Conservation (phyloP, 768 basidiomycete genomes). For the Suillus bovinus region DNA sequence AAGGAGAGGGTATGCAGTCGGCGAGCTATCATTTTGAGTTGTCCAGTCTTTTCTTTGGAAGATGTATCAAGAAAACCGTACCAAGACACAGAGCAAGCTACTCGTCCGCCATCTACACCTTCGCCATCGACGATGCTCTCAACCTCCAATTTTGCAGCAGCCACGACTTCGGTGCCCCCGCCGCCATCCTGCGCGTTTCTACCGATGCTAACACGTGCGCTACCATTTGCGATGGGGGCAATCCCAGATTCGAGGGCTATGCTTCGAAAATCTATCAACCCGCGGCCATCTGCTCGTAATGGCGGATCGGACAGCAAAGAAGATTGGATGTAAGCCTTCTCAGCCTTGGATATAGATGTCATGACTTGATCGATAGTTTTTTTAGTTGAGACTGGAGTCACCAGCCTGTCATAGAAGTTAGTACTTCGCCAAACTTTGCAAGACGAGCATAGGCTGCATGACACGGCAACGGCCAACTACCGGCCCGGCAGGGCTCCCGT, state of each 20-base stretch:
- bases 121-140: conserved; percentile 49
- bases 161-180: conserved; percentile 79
- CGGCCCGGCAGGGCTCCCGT: too few relatives aligned
- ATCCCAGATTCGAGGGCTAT: conserved; percentile 77
- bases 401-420: conserved; percentile 1
- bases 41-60: conserved; percentile 4
- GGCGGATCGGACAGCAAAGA: conserved; percentile 61
- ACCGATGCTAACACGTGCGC: conserved; percentile 75
- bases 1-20: conserved; percentile 75
- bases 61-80: conserved; percentile 40
- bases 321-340: conserved; percentile 72
- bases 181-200: conserved; percentile 53
- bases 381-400: neutral
- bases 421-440: neutral
- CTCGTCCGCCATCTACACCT: conserved; percentile 56
- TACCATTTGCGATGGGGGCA: conserved; percentile 82
- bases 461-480: too few relatives aligned
- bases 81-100: conserved; percentile 77
- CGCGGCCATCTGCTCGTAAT: conserved; percentile 76
- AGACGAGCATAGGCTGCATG: too few relatives aligned
- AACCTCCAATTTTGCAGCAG: conserved; percentile 80
- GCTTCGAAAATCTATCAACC: conserved; percentile 62
- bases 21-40: conserved; percentile 58
- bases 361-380: conserved; percentile 12
- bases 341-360: conserved; percentile 65